Percentiles rank a stretch among this genome's conserved stretches.
These are phyloP conservation scores for Diaporthe velutina DNA, from an alignment of 2,329 filamentous ascomycete genomes.

Conservation along the genomic window DNA sequence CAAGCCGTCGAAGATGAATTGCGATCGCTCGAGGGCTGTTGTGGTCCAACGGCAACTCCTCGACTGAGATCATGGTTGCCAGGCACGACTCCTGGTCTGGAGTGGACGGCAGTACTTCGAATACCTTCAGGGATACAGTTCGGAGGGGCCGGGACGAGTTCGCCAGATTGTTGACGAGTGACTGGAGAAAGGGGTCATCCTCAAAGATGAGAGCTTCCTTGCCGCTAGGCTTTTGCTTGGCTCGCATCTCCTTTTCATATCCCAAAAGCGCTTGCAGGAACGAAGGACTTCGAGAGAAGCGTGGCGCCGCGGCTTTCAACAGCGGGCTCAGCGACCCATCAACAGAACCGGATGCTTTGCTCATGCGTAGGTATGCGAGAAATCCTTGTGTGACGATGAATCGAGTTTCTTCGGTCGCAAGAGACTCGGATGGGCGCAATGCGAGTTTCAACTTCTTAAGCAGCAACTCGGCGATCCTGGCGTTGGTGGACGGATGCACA, in stretches of 20 bases:
- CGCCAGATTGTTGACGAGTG: slow-evolving; percentile 80
- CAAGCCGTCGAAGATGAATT: slow-evolving; percentile 87
- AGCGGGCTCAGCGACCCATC: slow-evolving; percentile 74
- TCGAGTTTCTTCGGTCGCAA: slow-evolving; percentile 73
- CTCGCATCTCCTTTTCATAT: slow-evolving; percentile 60
- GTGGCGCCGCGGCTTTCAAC: slow-evolving; percentile 74
- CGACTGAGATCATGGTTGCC: slow-evolving; percentile 79
- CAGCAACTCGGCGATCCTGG: slow-evolving; percentile 74
- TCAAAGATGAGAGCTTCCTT: slow-evolving; percentile 64
- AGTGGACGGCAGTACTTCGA: slow-evolving; percentile 71
- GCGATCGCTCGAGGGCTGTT: slow-evolving; percentile 82
- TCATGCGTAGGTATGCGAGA: slow-evolving; percentile 77
- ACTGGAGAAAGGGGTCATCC: slow-evolving; percentile 71
- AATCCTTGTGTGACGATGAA: slow-evolving; percentile 84
- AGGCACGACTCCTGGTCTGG: slow-evolving; percentile 65
- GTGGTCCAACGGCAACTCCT: slow-evolving; percentile 82
- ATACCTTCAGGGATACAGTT: slow-evolving; percentile 77
- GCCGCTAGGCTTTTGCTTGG: slow-evolving; percentile 45
- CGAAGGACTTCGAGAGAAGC: slow-evolving; percentile 74
- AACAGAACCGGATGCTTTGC: slow-evolving; percentile 67
- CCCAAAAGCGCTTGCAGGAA: slow-evolving; percentile 74
- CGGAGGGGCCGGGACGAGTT: slow-evolving; percentile 82
- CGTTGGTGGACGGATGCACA: slow-evolving; percentile 75
- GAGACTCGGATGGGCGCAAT: slow-evolving; percentile 69
- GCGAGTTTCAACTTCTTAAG: slow-evolving; percentile 76